phyloP scores from a whole-genome alignment of 805 yeast genomes.

The Deakozyma indianensis region DNA sequence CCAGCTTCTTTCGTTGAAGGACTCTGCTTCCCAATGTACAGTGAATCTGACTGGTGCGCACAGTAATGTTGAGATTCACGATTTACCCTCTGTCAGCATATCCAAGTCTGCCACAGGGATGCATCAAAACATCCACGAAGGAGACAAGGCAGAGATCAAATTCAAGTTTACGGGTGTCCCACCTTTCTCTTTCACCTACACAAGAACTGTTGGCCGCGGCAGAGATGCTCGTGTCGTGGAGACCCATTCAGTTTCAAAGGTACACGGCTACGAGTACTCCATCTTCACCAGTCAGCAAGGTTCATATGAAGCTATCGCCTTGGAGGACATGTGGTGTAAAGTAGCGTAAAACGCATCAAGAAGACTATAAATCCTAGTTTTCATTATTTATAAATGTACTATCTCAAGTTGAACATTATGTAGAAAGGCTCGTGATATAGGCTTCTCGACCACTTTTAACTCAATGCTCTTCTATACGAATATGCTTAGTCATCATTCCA shows the following conservation, averaged over 20 bases:
- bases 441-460: no score
- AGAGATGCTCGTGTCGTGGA: constrained; percentile 38
- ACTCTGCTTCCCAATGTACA: constrained; percentile 59
- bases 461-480: no score
- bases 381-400: no score
- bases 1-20: constrained; percentile 52
- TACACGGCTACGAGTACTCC: constrained; percentile 52
- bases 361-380: no score
- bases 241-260: constrained; percentile 39
- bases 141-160: constrained; percentile 79
- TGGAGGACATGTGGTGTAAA: constrained; percentile 71
- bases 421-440: no score
- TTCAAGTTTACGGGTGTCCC: constrained; percentile 80
- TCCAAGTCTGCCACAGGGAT: constrained; percentile 55
- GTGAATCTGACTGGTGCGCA: constrained; percentile 17
- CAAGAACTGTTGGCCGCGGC: constrained; percentile 35
- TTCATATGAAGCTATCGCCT: constrained; percentile 79
- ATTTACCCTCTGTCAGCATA: constrained; percentile 69
- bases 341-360: constrained; percentile 3
- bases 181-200: constrained; percentile 78
- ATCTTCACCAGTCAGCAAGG: constrained; percentile 80
- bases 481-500: no score
- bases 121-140: constrained; percentile 80
- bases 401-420: no score
- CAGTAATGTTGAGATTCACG: constrained; percentile 31